phyloP scores from a whole-genome alignment of 2,329 filamentous ascomycete genomes.

The Colletotrichum tabaci region DNA sequence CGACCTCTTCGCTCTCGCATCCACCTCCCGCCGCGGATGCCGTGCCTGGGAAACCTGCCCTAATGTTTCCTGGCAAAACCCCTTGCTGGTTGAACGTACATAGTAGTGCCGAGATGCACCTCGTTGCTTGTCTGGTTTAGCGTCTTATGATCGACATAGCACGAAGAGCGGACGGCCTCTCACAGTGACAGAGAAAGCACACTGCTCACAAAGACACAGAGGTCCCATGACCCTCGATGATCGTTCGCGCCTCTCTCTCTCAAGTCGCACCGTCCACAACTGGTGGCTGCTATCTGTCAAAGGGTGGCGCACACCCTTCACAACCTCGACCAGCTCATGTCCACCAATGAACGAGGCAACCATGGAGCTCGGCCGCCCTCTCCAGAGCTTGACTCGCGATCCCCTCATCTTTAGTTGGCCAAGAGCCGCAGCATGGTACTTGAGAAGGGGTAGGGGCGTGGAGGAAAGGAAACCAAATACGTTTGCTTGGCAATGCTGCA shows the following conservation, averaged over 20 bases:
- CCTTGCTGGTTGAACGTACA: background rate
- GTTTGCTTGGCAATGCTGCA: conserved; percentile 3
- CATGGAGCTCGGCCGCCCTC: background rate
- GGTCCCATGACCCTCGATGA: too few species aligned
- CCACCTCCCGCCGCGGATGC: background rate
- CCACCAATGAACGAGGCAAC: conserved; percentile 12
- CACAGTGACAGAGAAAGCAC: background rate
- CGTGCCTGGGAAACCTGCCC: background rate
- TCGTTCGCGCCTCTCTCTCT: too few species aligned
- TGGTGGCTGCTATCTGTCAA: too few species aligned
- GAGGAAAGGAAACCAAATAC: conserved; percentile 9
- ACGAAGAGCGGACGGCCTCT: background rate
- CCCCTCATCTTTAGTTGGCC: conserved; percentile 3
- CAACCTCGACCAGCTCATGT: background rate
- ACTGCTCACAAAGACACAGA: too few species aligned
- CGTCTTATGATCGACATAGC: background rate
- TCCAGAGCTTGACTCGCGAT: conserved; percentile 17
- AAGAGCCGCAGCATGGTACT: conserved; percentile 23
- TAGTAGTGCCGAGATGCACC: background rate
- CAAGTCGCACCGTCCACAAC: too few species aligned
- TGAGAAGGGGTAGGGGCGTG: too few species aligned
- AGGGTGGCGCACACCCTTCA: background rate
- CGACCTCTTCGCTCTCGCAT: background rate
- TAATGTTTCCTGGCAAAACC: background rate
- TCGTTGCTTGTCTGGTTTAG: background rate